These are phyloP conservation scores for Amanita subjunquillea DNA, from an alignment of 768 basidiomycete genomes.

Conservation along the genomic window DNA sequence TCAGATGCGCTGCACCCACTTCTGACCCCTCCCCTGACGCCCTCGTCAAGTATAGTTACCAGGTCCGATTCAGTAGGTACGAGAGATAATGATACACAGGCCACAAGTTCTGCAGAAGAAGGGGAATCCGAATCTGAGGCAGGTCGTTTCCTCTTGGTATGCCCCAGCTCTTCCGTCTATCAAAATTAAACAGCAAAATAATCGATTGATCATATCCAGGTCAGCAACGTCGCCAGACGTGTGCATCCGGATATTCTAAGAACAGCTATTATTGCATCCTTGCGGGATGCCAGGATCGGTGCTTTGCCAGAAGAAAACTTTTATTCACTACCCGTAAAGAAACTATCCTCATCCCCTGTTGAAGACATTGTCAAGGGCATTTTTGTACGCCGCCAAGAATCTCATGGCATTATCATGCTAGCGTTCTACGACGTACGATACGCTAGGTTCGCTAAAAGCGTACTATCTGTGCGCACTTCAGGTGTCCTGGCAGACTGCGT, in stretches of 20 bases:
- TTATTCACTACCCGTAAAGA: neutral
- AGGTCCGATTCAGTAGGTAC: conserved; percentile 8
- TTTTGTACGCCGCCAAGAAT: conserved; percentile 38
- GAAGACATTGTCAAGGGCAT: conserved; percentile 38
- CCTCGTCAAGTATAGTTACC: conserved; percentile 44
- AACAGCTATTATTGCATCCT: conserved; percentile 12
- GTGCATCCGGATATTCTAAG: conserved; percentile 17
- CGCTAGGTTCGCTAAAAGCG: conserved; percentile 33
- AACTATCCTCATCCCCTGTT: neutral
- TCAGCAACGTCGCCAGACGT: conserved; percentile 25
- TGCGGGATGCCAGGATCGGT: neutral
- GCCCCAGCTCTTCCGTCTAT: neutral
- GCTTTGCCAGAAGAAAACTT: neutral
- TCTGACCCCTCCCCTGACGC: conserved; percentile 63
- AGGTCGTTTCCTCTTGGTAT: conserved; percentile 2
- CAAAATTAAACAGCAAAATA: neutral
- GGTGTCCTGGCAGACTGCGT: conserved; percentile 20
- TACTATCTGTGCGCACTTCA: conserved; percentile 23
- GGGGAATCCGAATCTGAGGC: conserved; percentile 2
- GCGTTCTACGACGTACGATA: conserved; percentile 54
- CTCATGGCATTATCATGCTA: conserved; percentile 43
- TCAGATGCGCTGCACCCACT: conserved; percentile 27
- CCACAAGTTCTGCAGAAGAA: conserved; percentile 15
- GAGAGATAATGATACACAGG: conserved; percentile 6
- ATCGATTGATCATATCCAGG: conserved; percentile 10